phyloP scores from a whole-genome alignment of 805 yeast genomes.

The Candida khao-thaluensis region DNA sequence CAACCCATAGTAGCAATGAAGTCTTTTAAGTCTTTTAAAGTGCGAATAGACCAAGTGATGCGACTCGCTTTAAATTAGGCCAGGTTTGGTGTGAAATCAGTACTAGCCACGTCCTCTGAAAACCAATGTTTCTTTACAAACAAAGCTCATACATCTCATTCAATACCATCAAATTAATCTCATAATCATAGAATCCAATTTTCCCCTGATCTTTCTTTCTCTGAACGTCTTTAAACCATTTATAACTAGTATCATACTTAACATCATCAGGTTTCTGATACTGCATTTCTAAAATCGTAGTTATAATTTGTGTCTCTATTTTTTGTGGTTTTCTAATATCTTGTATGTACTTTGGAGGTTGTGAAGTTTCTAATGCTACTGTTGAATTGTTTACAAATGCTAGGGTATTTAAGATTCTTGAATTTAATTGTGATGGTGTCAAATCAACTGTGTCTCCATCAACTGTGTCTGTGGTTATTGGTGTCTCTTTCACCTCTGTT shows the following conservation, averaged over 20 bases:
- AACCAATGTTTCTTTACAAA: slow-evolving; percentile 16
- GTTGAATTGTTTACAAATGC: slow-evolving; percentile 34
- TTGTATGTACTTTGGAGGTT: slow-evolving; percentile 7
- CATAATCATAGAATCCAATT: slow-evolving; percentile 24
- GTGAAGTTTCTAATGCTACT: slow-evolving; percentile 17
- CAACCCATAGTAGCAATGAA: slow-evolving; percentile 13
- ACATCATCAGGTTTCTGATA: slow-evolving; percentile 20
- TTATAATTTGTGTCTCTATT: slow-evolving; percentile 23
- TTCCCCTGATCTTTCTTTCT: slow-evolving; percentile 7
- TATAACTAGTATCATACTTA: slow-evolving; percentile 25
- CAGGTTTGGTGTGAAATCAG: no score
- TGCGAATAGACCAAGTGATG: no score
- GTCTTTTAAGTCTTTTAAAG: no score
- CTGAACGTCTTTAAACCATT: slow-evolving; percentile 21
- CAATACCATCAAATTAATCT: slow-evolving; percentile 26
- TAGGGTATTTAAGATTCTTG: slow-evolving; percentile 27
- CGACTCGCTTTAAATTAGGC: no score
- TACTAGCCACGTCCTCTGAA: no score
- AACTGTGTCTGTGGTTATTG: no score
- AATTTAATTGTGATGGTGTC: no score
- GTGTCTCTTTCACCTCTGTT: no score
- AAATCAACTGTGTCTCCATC: no score
- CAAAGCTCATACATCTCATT: slow-evolving; percentile 29
- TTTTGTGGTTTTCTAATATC: slow-evolving; percentile 12
- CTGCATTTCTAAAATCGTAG: slow-evolving; percentile 26